phyloP scores from a whole-genome alignment of 2,329 filamentous ascomycete genomes.

The Scedosporium boydii region DNA sequence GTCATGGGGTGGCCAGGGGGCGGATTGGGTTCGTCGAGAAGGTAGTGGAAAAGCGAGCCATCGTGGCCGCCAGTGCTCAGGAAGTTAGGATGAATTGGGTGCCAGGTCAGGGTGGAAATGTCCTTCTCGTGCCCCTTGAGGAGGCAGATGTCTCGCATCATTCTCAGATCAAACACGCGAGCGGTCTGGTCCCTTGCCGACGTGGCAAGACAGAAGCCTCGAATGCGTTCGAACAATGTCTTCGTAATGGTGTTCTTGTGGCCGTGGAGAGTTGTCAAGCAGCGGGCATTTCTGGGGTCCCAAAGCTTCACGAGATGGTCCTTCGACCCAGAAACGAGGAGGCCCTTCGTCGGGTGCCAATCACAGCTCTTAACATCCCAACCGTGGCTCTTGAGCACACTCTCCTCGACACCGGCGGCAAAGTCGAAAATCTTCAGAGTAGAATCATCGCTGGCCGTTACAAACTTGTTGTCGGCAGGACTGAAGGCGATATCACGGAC shows the following conservation, averaged over 20 bases:
- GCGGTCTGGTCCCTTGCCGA: constrained; percentile 90
- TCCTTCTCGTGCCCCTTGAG: constrained; percentile 95
- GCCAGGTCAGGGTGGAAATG: constrained; percentile 85
- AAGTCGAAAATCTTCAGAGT: constrained; percentile 96
- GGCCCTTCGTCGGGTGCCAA: constrained; percentile 92
- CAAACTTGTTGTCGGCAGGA: constrained; percentile 90
- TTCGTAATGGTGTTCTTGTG: constrained; percentile 97
- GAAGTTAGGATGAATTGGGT: constrained; percentile 82
- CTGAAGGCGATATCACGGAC: constrained; percentile 89
- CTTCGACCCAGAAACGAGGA: constrained; percentile 93
- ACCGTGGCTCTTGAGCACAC: constrained; percentile 80
- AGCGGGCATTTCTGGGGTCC: constrained; percentile 88
- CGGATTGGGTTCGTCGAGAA: constrained; percentile 90
- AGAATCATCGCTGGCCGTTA: constrained; percentile 90
- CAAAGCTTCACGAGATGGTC: constrained; percentile 96
- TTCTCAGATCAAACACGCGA: constrained; percentile 86
- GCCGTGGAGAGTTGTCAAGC: constrained; percentile 85
- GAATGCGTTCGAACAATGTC: constrained; percentile 78
- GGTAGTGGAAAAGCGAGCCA: constrained; percentile 82
- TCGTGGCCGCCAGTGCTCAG: constrained; percentile 87
- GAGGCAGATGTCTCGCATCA: constrained; percentile 96
- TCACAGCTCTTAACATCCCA: constrained; percentile 98
- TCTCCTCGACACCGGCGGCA: constrained; percentile 73
- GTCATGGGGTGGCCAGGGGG: constrained; percentile 63
- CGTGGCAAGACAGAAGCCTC: constrained; percentile 78